These are phyloP conservation scores for Helicocarpus griseus DNA, from an alignment of 2,329 filamentous ascomycete species.

Conservation along the genomic window DNA sequence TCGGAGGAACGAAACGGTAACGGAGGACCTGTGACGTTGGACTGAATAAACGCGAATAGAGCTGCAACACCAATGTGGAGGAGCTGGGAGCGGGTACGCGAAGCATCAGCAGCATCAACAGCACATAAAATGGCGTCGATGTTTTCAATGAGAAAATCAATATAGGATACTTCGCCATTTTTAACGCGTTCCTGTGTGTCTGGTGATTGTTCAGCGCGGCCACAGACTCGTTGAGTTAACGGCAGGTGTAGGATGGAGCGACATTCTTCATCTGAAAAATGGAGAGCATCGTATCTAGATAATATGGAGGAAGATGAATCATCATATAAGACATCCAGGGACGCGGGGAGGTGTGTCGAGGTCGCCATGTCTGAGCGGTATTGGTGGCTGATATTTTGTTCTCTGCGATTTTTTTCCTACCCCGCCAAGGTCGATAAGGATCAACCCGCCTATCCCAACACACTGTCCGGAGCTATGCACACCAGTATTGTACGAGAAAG, in stretches of 20 bases:
- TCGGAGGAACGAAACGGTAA: conserved; percentile 49
- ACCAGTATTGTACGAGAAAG: too few species aligned
- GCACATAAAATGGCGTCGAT: background rate
- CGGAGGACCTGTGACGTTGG: conserved; percentile 78
- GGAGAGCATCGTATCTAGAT: conserved; percentile 26
- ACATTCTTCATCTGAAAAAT: conserved; percentile 24
- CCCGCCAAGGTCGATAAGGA: background rate
- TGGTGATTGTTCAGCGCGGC: background rate
- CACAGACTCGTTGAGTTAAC: background rate
- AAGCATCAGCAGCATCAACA: background rate
- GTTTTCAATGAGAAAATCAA: background rate
- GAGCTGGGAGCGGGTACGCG: conserved; percentile 25
- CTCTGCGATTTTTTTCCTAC: background rate
- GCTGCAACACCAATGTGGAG: conserved; percentile 56
- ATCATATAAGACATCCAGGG: conserved; percentile 26
- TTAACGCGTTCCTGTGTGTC: background rate
- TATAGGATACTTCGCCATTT: background rate
- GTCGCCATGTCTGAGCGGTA: background rate
- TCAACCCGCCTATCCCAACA: too few species aligned
- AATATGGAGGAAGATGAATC: conserved; percentile 12
- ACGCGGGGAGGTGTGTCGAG: conserved; percentile 8
- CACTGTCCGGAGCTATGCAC: too few species aligned
- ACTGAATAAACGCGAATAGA: conserved; percentile 71
- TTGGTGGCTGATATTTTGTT: background rate
- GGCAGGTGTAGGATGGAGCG: conserved; percentile 23